phyloP scores from a whole-genome alignment of 106 monocot species.

The Cymbidium sinense region DNA sequence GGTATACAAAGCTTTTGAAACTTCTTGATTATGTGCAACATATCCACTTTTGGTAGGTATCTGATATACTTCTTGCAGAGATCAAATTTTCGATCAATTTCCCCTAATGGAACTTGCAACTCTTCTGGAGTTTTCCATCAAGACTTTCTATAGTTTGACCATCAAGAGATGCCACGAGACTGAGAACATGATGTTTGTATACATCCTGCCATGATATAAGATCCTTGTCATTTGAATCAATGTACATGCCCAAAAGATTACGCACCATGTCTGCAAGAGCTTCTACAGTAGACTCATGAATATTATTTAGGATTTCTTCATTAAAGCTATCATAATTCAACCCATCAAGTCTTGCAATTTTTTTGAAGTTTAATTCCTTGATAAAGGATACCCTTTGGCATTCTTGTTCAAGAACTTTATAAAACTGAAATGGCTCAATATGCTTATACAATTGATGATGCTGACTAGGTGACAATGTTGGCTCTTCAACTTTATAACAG shows the following conservation, averaged over 20 bases:
- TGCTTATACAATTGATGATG: conserved; percentile 27
- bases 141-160: conserved; percentile 18
- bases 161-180: conserved; percentile 43
- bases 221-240: conserved; percentile 32
- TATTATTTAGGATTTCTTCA: conserved; percentile 63
- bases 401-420: conserved; percentile 80
- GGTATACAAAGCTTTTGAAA: conserved; percentile 48
- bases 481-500: conserved; percentile 33
- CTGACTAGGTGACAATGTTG: conserved; percentile 10
- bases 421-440: conserved; percentile 54
- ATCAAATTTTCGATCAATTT: conserved; percentile 54
- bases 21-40: conserved; percentile 31
- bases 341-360: conserved; percentile 60
- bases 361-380: conserved; percentile 70
- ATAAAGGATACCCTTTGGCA: conserved; percentile 63
- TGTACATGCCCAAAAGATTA: conserved; percentile 39
- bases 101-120: conserved; percentile 32
- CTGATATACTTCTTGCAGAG: conserved; percentile 61
- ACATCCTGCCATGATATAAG: conserved; percentile 69
- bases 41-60: conserved; percentile 39
- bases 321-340: conserved; percentile 80
- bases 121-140: conserved; percentile 24
- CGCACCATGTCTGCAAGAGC: conserved; percentile 64
- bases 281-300: conserved; percentile 59
- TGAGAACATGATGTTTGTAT: conserved; percentile 65